Evolutionary conservation across 352 stramenopile genomes (phyloP).

Genomic region (Pythium graminicola): DNA sequence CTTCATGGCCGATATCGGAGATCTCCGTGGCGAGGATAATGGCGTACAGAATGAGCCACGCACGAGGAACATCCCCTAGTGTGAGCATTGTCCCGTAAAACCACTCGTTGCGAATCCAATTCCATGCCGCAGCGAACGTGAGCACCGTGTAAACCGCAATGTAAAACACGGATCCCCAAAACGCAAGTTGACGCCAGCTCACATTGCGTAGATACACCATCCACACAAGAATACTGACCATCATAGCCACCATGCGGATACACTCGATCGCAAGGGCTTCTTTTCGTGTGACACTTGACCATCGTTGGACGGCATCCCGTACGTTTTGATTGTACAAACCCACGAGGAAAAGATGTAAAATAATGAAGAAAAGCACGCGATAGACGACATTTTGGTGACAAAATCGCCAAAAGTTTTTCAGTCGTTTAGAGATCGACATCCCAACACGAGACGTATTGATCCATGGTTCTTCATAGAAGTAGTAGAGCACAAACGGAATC

Average conservation of each 20-base stretch:
- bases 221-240: constrained; percentile 9
- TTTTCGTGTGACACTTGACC: constrained; percentile 9
- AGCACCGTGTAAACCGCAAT: constrained; percentile 6
- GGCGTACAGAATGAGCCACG: constrained; percentile 36
- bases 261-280: not conserved
- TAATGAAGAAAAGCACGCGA: constrained; percentile 16
- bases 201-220: constrained; percentile 10
- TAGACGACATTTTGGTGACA: constrained; percentile 22
- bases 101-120: constrained; percentile 32
- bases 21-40: constrained; percentile 47
- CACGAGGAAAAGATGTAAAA: constrained; percentile 15
- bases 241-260: not conserved
- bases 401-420: constrained; percentile 19
- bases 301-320: constrained; percentile 13
- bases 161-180: constrained; percentile 13
- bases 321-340: constrained; percentile 18
- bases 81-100: constrained; percentile 31
- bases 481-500: constrained; percentile 12
- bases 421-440: constrained; percentile 4
- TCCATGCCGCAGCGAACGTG: constrained; percentile 20
- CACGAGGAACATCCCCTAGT: constrained; percentile 30
- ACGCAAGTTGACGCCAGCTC: constrained; percentile 9
- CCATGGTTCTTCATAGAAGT: constrained; percentile 6
- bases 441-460: constrained; percentile 7
- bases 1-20: constrained; percentile 41